Evolutionary conservation across 768 basidiomycete species (phyloP).

Genomic region (Boletus huronensis): DNA sequence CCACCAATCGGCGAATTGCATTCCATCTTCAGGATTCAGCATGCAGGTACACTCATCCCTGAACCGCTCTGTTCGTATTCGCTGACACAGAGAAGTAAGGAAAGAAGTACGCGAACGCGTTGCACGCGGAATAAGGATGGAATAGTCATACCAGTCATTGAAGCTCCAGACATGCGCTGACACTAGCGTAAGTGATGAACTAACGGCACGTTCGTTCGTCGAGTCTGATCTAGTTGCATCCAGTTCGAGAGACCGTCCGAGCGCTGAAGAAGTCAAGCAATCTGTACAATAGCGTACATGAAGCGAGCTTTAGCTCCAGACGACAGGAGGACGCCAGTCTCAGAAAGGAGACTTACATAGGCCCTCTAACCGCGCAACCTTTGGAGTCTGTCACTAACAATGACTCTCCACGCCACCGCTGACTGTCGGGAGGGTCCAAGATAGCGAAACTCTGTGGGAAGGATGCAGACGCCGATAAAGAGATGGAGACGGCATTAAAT

Average conservation of each 20-base stretch:
- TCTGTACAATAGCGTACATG: background rate
- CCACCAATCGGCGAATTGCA: background rate
- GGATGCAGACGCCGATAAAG: conserved; percentile 2
- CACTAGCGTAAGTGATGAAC: background rate
- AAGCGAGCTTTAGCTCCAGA: background rate
- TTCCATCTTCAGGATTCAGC: background rate
- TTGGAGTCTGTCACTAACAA: background rate
- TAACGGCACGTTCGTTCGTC: background rate
- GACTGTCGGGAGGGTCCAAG: background rate
- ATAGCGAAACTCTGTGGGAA: background rate
- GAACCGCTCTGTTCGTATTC: background rate
- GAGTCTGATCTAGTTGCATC: background rate
- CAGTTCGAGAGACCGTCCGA: background rate
- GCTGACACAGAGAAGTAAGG: background rate
- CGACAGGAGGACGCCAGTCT: background rate
- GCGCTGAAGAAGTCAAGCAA: background rate
- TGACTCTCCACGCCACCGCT: background rate
- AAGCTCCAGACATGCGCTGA: background rate
- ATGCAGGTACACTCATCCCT: background rate
- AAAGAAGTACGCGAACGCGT: background rate
- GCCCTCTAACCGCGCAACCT: background rate
- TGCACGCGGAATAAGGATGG: background rate
- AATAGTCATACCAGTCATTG: background rate
- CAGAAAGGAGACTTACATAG: background rate
- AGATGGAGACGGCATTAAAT: background rate